phyloP scores from a whole-genome alignment of 2,329 filamentous ascomycete species.

The Colletotrichum noveboracense region DNA sequence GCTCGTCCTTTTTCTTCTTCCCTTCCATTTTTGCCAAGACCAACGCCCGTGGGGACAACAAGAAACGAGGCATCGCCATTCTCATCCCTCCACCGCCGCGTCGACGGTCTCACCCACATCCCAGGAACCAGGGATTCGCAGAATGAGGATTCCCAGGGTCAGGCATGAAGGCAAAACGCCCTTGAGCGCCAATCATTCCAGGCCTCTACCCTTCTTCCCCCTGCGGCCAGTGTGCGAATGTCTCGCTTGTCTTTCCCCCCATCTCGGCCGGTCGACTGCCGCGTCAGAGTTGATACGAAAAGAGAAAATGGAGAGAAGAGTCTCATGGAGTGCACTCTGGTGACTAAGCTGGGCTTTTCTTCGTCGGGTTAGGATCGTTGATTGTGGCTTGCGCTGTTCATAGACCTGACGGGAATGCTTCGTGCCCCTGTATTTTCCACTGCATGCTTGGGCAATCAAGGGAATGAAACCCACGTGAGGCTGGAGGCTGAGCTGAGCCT shows the following conservation, averaged over 20 bases:
- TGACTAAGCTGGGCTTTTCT: too few species aligned
- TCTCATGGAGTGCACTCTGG: neutral
- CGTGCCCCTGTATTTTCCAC: neutral
- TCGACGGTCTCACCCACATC: neutral
- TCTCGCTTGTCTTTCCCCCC: neutral
- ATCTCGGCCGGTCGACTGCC: neutral
- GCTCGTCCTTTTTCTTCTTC: neutral
- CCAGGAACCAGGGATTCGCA: neutral
- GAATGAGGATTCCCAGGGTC: neutral
- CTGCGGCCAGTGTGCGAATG: neutral
- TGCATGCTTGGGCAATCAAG: neutral
- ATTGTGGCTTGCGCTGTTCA: neutral
- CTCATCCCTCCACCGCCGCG: neutral
- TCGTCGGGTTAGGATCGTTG: neutral
- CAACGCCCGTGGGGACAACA: neutral
- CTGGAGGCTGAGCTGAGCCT: neutral
- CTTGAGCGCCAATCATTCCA: neutral
- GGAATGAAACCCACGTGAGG: neutral
- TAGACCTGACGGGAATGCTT: neutral
- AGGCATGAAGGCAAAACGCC: neutral
- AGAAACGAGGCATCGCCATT: neutral
- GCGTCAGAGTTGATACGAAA: neutral
- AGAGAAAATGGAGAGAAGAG: neutral
- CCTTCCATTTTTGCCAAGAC: neutral
- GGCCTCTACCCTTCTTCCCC: neutral